phyloP scores from a whole-genome alignment of 495 filamentous ascomycete genomes.

The Penicillium cinerascens region DNA sequence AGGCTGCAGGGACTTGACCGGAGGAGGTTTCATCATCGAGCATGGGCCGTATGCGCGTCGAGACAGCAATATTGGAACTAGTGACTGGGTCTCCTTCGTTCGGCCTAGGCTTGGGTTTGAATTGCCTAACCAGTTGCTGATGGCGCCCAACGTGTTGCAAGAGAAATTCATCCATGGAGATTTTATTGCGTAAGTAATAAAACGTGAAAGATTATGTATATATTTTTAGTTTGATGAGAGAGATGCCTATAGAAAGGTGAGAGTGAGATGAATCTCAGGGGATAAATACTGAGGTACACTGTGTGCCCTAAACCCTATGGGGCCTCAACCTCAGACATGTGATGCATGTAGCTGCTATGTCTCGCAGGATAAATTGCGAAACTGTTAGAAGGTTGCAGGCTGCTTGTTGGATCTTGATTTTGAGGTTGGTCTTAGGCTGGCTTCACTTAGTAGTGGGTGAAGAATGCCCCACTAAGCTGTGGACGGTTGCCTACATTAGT shows the following conservation, averaged over 20 bases:
- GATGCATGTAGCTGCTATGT: not conserved
- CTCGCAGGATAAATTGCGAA: not conserved
- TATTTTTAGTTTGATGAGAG: not conserved
- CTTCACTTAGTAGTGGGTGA: not conserved
- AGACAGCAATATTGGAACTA: not conserved
- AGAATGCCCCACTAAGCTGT: not conserved
- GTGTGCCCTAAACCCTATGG: not conserved
- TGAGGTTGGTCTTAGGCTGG: not conserved
- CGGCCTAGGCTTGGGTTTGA: not conserved
- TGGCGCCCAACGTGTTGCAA: not conserved
- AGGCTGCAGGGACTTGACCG: constrained; percentile 5
- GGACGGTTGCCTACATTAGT: not conserved
- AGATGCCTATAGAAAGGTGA: not conserved
- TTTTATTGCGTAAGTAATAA: not conserved
- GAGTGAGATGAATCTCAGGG: not conserved
- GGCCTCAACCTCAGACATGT: not conserved
- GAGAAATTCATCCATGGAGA: not conserved
- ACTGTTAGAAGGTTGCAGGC: not conserved
- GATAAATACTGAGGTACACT: not conserved
- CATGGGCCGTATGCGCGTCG: constrained; percentile 11
- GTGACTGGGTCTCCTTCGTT: not conserved
- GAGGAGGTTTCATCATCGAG: constrained; percentile 8
- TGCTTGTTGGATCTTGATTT: not conserved
- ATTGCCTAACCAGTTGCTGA: not conserved
- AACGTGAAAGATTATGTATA: not conserved